Base-by-base conservation (phyloP, 176 grass and related monocot species). In the Juncus inflexus region DNA sequence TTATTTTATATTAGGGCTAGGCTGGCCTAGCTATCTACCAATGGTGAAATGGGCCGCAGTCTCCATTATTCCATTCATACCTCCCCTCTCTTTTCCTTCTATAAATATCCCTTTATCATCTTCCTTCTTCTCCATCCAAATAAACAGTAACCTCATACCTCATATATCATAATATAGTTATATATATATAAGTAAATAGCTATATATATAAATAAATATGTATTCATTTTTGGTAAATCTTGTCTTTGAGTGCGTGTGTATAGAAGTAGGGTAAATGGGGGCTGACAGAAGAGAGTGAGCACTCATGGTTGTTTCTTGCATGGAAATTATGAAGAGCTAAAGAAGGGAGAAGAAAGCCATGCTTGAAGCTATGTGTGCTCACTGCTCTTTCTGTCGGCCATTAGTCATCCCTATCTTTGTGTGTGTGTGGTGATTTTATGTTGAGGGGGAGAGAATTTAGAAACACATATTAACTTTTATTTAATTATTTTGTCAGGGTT, bases 231-330 rank as follows among this genome's bases (percentile, higher is more conserved):
- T 62, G 28, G 59, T 62, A 28, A 28, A 28, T 28, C 19, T 11
- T 35, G 59, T 62, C 35, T 42, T 5, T 16, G 39, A 60, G 43
- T 15, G 2, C 42, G 52, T 7, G 45, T 15, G 12, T 12, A 35
- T 67, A 13, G 50, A 65, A 55, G 35, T 49, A 66, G 74, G 53
- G 63, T 67, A 50, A 37, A 60, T 56, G 54, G 63, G 47, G 74
- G 64, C 49, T 81, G 78, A 81, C 78, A 71, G 68, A 71, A 95
- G 86, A 90, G 91, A 95, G 91, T 90, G 91, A 90, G 87, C 87
- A 95, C 87, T 82, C 61, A 78, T 87, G 78, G 84, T 95, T 37
- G 61, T 87, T 90, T 78, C 80, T 91, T 85, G 81, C 76, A 88
- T 88, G 84, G 43, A 3, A 43, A 43, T n/a, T n/a, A n/a, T 53